Evolutionary conservation across 2,329 filamentous ascomycete species (phyloP).

Genomic region (Scedosporium boydii): DNA sequence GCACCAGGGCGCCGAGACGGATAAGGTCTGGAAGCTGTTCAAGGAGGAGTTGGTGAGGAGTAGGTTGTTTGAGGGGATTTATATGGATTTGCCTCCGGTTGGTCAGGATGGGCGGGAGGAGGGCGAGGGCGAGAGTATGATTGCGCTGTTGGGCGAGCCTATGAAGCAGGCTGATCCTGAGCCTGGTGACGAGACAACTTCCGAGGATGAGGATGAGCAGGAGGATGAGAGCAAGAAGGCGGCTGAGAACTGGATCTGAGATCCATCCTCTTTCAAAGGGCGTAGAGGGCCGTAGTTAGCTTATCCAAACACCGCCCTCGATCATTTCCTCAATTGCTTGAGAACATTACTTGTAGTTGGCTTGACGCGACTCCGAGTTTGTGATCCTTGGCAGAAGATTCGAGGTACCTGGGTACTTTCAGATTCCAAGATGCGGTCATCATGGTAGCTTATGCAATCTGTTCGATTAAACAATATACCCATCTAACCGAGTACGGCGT

Average conservation of each 20-base stretch:
- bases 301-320: no score
- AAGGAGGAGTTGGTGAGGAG: background rate
- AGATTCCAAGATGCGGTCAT: background rate
- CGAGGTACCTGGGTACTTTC: background rate
- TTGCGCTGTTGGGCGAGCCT: background rate
- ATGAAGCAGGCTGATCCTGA: background rate
- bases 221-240: background rate
- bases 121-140: background rate
- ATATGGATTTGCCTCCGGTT: background rate
- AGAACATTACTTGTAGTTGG: no score
- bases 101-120: background rate
- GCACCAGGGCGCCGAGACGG: background rate
- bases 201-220: background rate
- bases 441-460: no score
- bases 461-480: background rate
- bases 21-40: background rate
- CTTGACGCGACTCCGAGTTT: no score
- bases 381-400: background rate
- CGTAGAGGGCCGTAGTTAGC: no score
- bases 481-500: background rate
- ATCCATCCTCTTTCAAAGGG: no score
- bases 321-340: no score
- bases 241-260: background rate
- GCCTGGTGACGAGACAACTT: background rate
- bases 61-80: background rate